phyloP scores from a whole-genome alignment of 73 alveolate genomes.

The Tetrahymena malaccensis region DNA sequence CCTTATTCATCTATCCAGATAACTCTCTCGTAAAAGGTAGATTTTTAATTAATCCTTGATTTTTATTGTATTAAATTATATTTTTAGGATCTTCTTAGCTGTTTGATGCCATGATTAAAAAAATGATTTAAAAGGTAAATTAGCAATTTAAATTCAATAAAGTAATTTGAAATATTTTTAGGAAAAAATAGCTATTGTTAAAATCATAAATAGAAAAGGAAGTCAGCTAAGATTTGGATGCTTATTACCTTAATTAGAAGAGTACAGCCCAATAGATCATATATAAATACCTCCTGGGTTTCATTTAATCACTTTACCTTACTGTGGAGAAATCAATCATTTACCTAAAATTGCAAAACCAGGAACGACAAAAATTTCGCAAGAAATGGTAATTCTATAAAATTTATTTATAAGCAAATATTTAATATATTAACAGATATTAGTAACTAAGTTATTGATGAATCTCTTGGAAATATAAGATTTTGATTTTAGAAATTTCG shows the following conservation, averaged over 20 bases:
- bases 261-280: slow-evolving; percentile 7
- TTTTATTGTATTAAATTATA: neutral
- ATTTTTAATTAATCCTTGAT: neutral
- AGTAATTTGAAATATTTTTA: slow-evolving; percentile 56
- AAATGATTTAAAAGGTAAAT: slow-evolving; percentile 43
- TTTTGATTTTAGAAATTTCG: slow-evolving; percentile 55
- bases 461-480: slow-evolving; percentile 18
- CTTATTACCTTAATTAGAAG: slow-evolving; percentile 63
- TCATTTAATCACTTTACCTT: slow-evolving; percentile 45
- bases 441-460: slow-evolving; percentile 1
- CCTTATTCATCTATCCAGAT: slow-evolving; percentile 88
- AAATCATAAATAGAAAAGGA: neutral
- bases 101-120: slow-evolving; percentile 74
- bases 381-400: slow-evolving; percentile 27
- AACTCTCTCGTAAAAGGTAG: slow-evolving; percentile 21
- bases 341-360: neutral
- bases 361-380: neutral
- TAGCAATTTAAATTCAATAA: neutral
- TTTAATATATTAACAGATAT: neutral
- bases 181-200: slow-evolving; percentile 39
- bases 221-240: slow-evolving; percentile 73
- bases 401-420: neutral
- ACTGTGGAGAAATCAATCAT: slow-evolving; percentile 52
- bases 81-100: slow-evolving; percentile 58
- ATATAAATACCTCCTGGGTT: slow-evolving; percentile 58